phyloP scores from a whole-genome alignment of 768 basidiomycete species.

The Suillus decipiens region DNA sequence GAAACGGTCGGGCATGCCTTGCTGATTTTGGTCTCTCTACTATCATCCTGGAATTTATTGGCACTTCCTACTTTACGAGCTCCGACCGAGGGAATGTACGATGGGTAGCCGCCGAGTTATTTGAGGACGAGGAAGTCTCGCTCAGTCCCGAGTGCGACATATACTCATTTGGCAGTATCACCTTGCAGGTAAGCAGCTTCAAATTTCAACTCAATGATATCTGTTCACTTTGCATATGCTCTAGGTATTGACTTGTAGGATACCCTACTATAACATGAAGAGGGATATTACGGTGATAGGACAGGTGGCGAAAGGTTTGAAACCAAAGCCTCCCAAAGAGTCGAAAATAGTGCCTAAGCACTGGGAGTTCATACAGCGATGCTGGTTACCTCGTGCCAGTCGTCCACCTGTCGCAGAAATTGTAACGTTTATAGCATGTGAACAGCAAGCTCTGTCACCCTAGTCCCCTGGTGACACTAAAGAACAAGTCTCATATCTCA shows the following conservation, averaged over 20 bases:
- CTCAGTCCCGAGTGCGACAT: neutral
- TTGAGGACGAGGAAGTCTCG: neutral
- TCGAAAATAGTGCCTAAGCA: neutral
- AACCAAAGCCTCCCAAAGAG: neutral
- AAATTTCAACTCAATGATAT: neutral
- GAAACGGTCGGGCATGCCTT: neutral
- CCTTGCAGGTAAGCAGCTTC: neutral
- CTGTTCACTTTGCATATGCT: neutral
- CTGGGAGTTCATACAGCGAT: conserved; percentile 1
- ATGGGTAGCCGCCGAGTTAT: neutral
- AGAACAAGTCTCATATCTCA: too few relatives aligned
- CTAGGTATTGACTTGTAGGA: neutral
- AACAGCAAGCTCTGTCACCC: neutral
- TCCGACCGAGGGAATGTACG: neutral
- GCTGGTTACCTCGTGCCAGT: neutral
- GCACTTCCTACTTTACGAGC: conserved; percentile 15
- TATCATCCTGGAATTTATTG: conserved; percentile 36
- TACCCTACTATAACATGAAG: neutral
- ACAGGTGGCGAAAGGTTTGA: neutral
- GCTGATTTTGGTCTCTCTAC: conserved; percentile 39
- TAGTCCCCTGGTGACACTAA: neutral
- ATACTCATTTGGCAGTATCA: neutral
- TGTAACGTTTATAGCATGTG: neutral
- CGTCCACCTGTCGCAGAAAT: neutral
- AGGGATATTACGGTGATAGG: neutral